phyloP scores from a whole-genome alignment of 2,329 filamentous ascomycete species.

The Neonectria punicea region DNA sequence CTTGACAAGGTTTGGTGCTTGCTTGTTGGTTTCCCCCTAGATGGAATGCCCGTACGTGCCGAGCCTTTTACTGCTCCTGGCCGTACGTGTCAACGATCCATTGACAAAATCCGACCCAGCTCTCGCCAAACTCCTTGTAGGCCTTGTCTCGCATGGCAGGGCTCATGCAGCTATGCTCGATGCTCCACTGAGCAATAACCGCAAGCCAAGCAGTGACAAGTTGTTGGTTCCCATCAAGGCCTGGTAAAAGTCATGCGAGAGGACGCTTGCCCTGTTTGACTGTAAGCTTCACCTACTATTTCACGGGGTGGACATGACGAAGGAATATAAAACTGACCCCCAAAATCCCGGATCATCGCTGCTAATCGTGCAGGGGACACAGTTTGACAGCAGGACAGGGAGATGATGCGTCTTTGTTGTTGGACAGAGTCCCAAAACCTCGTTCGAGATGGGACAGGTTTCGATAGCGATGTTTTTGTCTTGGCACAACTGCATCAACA shows the following conservation, averaged over 20 bases:
- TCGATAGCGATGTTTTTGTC: constrained; percentile 84
- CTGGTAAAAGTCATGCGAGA: neutral
- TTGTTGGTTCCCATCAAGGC: neutral
- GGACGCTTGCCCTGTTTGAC: neutral
- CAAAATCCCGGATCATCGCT: constrained; percentile 77
- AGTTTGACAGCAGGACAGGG: constrained; percentile 79
- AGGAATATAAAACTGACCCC: neutral
- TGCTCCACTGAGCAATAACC: neutral
- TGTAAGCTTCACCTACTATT: neutral
- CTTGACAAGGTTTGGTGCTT: neutral
- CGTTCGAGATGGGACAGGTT: constrained; percentile 85
- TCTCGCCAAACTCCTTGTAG: neutral
- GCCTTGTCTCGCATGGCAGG: neutral
- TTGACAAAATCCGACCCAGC: neutral
- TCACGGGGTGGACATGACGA: neutral
- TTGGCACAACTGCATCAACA: constrained; percentile 82
- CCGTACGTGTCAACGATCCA: neutral
- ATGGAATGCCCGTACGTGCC: neutral
- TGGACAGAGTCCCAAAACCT: constrained; percentile 77
- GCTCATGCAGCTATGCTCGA: neutral
- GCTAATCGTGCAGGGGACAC: constrained; percentile 79
- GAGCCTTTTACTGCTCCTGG: neutral
- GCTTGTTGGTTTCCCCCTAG: neutral
- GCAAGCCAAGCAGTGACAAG: neutral
- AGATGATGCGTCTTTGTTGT: constrained; percentile 79